Percentiles rank a stretch among this genome's conserved stretches.
Conservation (phyloP, 2,329 filamentous ascomycete species). For the Fusarium buxicola region DNA sequence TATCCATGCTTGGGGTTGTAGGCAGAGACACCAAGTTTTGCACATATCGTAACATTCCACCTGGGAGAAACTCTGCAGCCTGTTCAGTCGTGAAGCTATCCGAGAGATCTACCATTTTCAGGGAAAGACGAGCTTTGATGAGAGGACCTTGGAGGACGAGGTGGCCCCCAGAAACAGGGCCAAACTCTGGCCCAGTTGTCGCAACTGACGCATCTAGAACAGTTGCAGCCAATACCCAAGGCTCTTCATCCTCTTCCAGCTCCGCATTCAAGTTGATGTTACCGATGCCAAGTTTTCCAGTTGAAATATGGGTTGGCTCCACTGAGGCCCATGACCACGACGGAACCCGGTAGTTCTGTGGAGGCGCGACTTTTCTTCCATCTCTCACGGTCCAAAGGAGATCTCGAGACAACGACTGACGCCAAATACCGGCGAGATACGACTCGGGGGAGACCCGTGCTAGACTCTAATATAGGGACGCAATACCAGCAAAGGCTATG, state of each 20-base stretch:
- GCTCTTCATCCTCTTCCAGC: constrained; percentile 8
- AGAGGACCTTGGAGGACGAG: constrained; percentile 28
- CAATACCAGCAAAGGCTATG: constrained; percentile 33
- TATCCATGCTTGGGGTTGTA: not conserved
- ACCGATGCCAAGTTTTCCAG: constrained; percentile 16
- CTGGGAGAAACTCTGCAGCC: constrained; percentile 32
- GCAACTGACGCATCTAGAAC: constrained; percentile 22
- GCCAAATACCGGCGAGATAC: constrained; percentile 33
- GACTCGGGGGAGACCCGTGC: constrained; percentile 15
- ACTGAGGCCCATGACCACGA: constrained; percentile 38
- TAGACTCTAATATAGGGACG: constrained; percentile 21
- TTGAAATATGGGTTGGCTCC: constrained; percentile 13
- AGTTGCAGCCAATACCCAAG: constrained; percentile 13
- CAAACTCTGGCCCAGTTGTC: constrained; percentile 21
- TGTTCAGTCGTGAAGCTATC: constrained; percentile 23
- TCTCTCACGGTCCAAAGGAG: constrained; percentile 27
- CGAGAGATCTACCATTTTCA: constrained; percentile 23
- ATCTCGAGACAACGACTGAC: constrained; percentile 20
- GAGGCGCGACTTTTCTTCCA: constrained; percentile 29
- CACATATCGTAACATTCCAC: constrained; percentile 26
- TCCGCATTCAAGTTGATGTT: constrained; percentile 8
- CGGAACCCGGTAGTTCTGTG: constrained; percentile 34
- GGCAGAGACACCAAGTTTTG: constrained; percentile 8
- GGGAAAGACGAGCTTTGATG: constrained; percentile 26
- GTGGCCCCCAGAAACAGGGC: constrained; percentile 12